Evolutionary conservation across 2,329 filamentous ascomycete species (phyloP).

Genomic region (Colletotrichum salicis): DNA sequence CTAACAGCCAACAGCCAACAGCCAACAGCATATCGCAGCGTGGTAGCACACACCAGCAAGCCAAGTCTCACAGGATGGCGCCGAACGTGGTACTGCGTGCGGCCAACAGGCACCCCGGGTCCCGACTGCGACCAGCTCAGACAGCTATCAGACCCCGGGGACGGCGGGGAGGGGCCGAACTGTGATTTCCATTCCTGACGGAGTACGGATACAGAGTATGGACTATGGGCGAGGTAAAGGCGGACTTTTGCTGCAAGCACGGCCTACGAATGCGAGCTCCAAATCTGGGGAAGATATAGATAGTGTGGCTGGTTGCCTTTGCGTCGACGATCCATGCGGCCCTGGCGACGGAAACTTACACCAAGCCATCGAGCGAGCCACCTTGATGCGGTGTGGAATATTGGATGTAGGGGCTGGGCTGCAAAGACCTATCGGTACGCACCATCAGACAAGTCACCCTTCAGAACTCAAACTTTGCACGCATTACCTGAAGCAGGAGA

Average conservation of each 20-base stretch:
- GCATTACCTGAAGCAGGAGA: neutral
- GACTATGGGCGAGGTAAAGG: neutral
- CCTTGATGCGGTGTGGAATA: neutral
- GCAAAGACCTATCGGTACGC: neutral
- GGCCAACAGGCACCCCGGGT: neutral
- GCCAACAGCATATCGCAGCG: neutral
- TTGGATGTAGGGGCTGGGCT: neutral
- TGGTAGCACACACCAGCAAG: neutral
- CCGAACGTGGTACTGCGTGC: neutral
- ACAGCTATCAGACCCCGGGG: neutral
- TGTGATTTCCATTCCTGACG: neutral
- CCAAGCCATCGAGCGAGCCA: neutral
- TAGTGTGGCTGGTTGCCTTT: constrained; percentile 3
- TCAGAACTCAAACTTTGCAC: neutral
- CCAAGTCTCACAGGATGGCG: constrained; percentile 3
- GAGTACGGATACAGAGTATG: no score
- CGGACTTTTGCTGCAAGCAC: constrained; percentile 13
- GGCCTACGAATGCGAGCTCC: neutral
- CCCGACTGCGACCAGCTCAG: constrained; percentile 14
- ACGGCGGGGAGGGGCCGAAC: neutral
- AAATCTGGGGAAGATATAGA: constrained; percentile 20
- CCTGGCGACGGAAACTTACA: neutral
- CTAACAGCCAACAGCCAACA: no score
- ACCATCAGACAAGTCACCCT: neutral
- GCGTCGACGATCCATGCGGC: constrained; percentile 32